Evolutionary conservation across 768 basidiomycete genomes (phyloP), one percentile per base, ranked within the genome.

Genomic region (Boletus speciosus): DNA sequence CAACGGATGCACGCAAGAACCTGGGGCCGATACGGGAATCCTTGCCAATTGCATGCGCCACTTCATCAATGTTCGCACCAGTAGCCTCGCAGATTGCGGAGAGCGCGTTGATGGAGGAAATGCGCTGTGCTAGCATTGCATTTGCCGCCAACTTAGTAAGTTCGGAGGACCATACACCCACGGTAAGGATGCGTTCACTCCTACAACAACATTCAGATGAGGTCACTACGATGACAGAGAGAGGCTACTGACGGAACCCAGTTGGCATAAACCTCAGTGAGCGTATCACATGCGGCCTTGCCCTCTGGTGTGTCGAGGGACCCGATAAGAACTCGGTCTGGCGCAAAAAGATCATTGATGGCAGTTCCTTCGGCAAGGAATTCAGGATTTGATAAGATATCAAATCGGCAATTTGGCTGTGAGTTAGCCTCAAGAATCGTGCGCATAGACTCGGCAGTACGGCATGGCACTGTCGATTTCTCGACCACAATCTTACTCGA

Each of bases 401-500:
- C 94, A 67, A 99, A 99, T 55, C 83, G 84, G 74, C 88, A 87
- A 63, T 86, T 86, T 54, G 89, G 85, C 68, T 86, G 92, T 37
- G 96, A 96, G 80, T 99, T 99, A 62, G 96, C 94, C 73, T 98
- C 95, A 51, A 99, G 86, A 73, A 99, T 98, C 50, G 92, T 97
- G 65, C 96, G 92, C 97, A 99, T 99, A 19, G 95, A 96, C 74
- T 97, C 92, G 56, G 97, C 97, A 7, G 97, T 99, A 60, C 97
- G 87, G 77, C 94, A 98, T 37, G 97, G 97, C 9, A 99, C 97
- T 5, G 97, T 99, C 15, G 96, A 98, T 74, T 99, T 99, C 70
- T 99, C 97, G 56, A 99, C 95, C 49, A 99, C 97, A 64, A 99
- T 98, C 79, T 99, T 99, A 70, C 84, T 88, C 1, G 89, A 85